Evolutionary conservation across 83 land plant genomes (phyloP).

Genomic region (Diphasiastrum complanatum): DNA sequence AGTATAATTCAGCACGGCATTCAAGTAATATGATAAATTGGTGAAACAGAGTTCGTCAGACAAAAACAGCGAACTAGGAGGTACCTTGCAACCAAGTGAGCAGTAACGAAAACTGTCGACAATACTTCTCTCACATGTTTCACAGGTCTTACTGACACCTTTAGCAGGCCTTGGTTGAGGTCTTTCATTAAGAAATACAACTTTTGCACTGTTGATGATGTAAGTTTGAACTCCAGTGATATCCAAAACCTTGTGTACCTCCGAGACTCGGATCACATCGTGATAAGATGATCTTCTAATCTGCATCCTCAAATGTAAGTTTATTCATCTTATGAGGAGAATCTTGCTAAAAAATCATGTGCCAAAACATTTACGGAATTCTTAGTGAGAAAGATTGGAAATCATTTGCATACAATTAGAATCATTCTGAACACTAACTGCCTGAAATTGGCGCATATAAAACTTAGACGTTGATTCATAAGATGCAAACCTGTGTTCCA

Average conservation of each 20-base stretch:
- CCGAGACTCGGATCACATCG: slow-evolving; percentile 60
- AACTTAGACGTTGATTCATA: too few species aligned
- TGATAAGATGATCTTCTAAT: slow-evolving; percentile 75
- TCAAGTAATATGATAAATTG: neutral
- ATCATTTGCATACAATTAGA: too few species aligned
- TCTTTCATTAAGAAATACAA: slow-evolving; percentile 61
- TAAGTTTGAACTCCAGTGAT: slow-evolving; percentile 58
- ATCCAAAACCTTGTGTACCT: slow-evolving; percentile 62
- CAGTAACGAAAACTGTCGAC: slow-evolving; percentile 61
- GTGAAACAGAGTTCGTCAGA: neutral
- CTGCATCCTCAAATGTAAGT: too few species aligned
- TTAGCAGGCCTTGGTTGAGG: slow-evolving; percentile 68
- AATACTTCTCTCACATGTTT: slow-evolving; percentile 61
- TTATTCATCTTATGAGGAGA: too few species aligned
- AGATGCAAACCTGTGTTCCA: too few species aligned
- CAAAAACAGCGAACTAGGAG: neutral
- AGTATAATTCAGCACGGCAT: too few species aligned
- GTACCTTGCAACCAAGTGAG: slow-evolving; percentile 80
- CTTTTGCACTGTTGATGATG: slow-evolving; percentile 68
- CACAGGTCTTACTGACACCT: slow-evolving; percentile 61
- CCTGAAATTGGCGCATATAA: too few species aligned
- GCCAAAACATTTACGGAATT: too few species aligned
- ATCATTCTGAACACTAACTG: too few species aligned
- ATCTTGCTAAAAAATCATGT: too few species aligned
- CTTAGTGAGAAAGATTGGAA: too few species aligned